Base-by-base conservation (phyloP, 768 basidiomycete species). In the Crassisporium funariophilum region DNA sequence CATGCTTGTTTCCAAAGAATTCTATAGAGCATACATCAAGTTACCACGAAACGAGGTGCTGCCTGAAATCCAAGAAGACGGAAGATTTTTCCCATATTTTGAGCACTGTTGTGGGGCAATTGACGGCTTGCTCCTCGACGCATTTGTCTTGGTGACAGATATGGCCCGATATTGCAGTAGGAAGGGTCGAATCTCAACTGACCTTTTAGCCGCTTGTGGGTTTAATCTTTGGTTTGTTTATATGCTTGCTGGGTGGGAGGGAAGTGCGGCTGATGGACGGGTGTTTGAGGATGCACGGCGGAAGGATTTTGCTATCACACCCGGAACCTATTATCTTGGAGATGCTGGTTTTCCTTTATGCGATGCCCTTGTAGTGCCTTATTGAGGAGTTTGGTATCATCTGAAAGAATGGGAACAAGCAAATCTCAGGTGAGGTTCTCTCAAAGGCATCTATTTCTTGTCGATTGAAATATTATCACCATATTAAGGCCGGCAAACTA, bases 301-400 rank as follows among this genome's bases (percentile, higher is more conserved):
- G 0, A 15, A 21, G 3, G 60, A 64, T 44, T 48, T 74, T 4
- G 7, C 15, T 1, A 48, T 71, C 8, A 64, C 62, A 5, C n/a
- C 47, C 2, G 61, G 62, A 0, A 56, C 58, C 23, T 72, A 66
- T 35, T 63, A 63, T 34, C 55, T 73, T 17, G 62, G 54, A n/a
- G 64, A 66, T 66, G 67, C 64, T 17, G 61, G 68, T 13, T 69
- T 65, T 58, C 47, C 52, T 9, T n/a, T 49, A 3, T 60, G 57
- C 47, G 46, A 60, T 45, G 20, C 41, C 10, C 56, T 70, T 16
- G 52, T 74, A 13, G 49, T 63, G 1, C 69, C 67, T 8, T 71
- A 69, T 50, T 37, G 47, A 2, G 60, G 63, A 15, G 57, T 65
- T 1, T 41, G 54, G 0, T 73, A 72, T 50, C 68, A 73, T 41